Evolutionary conservation across 495 filamentous ascomycete genomes (phyloP).

Genomic region (Penicillium parvum): DNA sequence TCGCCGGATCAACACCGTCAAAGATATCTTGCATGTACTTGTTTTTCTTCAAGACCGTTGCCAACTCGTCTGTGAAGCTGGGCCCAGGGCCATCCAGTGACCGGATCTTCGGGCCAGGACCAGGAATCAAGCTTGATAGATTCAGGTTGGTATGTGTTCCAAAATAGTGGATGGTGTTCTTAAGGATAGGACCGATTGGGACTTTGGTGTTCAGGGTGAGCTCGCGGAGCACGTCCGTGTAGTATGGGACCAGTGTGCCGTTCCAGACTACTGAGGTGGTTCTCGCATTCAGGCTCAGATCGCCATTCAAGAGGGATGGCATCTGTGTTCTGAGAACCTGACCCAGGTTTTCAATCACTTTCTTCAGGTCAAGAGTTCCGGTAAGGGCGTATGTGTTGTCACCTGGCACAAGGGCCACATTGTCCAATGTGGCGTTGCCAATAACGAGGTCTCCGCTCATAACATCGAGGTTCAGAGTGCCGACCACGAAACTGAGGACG

Average conservation of each 20-base stretch:
- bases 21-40: slow-evolving; percentile 13
- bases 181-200: slow-evolving; percentile 22
- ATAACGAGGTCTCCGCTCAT: slow-evolving; percentile 33
- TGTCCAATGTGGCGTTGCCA: slow-evolving; percentile 51
- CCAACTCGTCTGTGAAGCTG: slow-evolving; percentile 5
- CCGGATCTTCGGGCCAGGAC: no score
- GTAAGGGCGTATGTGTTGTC: slow-evolving; percentile 52
- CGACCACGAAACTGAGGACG: slow-evolving; percentile 31
- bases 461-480: slow-evolving; percentile 30
- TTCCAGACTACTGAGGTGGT: slow-evolving; percentile 27
- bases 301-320: slow-evolving; percentile 21
- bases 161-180: slow-evolving; percentile 29
- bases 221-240: slow-evolving; percentile 29
- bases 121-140: no score
- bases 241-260: slow-evolving; percentile 31
- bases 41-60: slow-evolving; percentile 10
- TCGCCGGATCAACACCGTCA: slow-evolving; percentile 8
- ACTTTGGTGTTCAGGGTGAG: slow-evolving; percentile 29
- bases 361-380: slow-evolving; percentile 28
- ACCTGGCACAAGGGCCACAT: slow-evolving; percentile 56
- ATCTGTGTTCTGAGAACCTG: slow-evolving; percentile 24
- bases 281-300: slow-evolving; percentile 28
- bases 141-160: slow-evolving; percentile 6
- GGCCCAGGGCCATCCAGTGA: background rate
- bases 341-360: slow-evolving; percentile 23